A percentile compares a stretch with the other conserved stretches of the same genome.
These are phyloP conservation scores for Aspergillus heteromorphus DNA, from an alignment of 495 filamentous ascomycete genomes.

Conservation along the genomic window DNA sequence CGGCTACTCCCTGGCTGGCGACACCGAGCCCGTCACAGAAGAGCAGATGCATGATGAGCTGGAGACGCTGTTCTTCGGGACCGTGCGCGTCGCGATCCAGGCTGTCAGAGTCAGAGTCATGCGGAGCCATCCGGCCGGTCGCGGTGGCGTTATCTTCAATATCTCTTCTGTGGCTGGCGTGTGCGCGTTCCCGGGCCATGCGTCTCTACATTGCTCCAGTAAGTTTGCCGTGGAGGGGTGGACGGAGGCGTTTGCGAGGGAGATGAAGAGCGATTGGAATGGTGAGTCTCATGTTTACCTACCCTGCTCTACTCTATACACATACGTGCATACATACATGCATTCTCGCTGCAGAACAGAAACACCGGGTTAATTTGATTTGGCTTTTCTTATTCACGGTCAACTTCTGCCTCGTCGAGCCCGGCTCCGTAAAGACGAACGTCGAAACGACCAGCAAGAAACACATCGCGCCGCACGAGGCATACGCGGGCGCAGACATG, in stretches of 20 bases:
- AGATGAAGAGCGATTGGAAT: conserved; percentile 47
- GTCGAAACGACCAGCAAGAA: neutral
- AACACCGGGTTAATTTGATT: no score
- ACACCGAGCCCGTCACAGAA: conserved; percentile 40
- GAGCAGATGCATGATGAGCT: conserved; percentile 34
- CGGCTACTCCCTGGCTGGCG: conserved; percentile 34
- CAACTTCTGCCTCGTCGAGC: no score
- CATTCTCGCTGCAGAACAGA: no score
- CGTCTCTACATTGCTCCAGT: conserved; percentile 51
- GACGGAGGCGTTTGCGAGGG: conserved; percentile 47
- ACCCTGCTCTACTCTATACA: no score
- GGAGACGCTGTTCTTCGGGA: conserved; percentile 53
- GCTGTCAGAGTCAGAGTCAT: conserved; percentile 43
- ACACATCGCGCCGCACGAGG: conserved; percentile 19
- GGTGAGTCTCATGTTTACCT: neutral
- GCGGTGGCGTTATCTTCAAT: conserved; percentile 50
- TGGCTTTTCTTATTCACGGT: no score
- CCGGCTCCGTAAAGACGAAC: conserved; percentile 13
- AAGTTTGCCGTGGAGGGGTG: conserved; percentile 55
- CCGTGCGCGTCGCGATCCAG: conserved; percentile 37
- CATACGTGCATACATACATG: no score
- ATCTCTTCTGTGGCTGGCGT: conserved; percentile 50
- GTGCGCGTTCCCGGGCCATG: conserved; percentile 36
- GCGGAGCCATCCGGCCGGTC: conserved; percentile 14
- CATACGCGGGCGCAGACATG: conserved; percentile 1